Conservation (phyloP, 352 stramenopile species). For the Phytopythium mirpurense region DNA sequence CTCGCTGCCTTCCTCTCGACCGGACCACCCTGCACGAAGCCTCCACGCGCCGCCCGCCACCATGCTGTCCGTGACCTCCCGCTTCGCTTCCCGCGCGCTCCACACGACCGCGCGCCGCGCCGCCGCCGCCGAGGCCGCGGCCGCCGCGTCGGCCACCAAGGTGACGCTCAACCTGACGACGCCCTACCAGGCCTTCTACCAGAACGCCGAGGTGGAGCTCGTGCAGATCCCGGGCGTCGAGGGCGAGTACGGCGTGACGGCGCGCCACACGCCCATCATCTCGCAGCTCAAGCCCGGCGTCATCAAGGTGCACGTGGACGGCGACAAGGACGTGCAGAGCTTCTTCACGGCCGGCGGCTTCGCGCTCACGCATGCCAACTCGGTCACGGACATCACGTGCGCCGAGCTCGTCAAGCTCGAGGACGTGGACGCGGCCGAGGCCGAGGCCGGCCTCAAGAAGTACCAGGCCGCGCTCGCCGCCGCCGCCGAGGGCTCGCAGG, state of each 20-base stretch:
- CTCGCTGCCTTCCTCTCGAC: not conserved
- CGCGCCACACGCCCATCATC: slow-evolving; percentile 95
- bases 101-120: slow-evolving; percentile 56
- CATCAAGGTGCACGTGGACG: slow-evolving; percentile 82
- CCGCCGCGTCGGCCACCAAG: slow-evolving; percentile 57
- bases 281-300: slow-evolving; percentile 97
- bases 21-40: too few relatives aligned
- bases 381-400: slow-evolving; percentile 95
- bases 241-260: slow-evolving; percentile 97
- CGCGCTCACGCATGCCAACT: slow-evolving; percentile 95
- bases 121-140: slow-evolving; percentile 40
- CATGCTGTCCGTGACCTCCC: slow-evolving; percentile 53
- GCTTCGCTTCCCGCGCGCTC: slow-evolving; percentile 47
- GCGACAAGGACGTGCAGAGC: slow-evolving; percentile 89
- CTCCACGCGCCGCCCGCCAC: not conserved
- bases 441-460: slow-evolving; percentile 87
- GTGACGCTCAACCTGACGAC: slow-evolving; percentile 84
- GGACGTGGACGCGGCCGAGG: slow-evolving; percentile 91
- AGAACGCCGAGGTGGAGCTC: slow-evolving; percentile 78
- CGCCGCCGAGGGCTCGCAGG: slow-evolving; percentile 80
- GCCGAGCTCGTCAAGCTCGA: slow-evolving; percentile 96
- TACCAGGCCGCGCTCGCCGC: slow-evolving; percentile 85
- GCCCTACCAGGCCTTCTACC: slow-evolving; percentile 81
- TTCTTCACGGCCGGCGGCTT: slow-evolving; percentile 98
- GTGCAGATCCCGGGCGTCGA: slow-evolving; percentile 94